Evolutionary conservation across 176 grass and related monocot genomes (phyloP), one percentile per base, ranked within the genome.

Genomic region (Lolium rigidum): DNA sequence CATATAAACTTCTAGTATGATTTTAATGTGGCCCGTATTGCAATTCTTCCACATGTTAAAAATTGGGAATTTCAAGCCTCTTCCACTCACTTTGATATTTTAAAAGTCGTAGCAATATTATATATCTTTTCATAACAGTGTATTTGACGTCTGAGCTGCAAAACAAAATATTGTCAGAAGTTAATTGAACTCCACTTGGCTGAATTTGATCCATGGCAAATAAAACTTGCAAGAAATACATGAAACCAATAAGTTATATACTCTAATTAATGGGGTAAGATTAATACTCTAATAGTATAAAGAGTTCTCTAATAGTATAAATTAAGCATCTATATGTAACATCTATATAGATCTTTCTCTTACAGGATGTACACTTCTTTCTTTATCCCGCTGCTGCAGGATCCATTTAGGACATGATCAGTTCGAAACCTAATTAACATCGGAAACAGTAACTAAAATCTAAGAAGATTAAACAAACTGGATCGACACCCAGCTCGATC

Each of bases 281-380:
- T 2, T 13, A 18, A 56, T 16, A 35, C 31, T 35, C 31, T 35
- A 35, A 35, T 35, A 35, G 31, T 35, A 65, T 21, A 31, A 13
- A n/a, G 13, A 74, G 12, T 50, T 15, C 70, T 49, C 2, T 13
- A 44, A 25, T 59, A 54, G 58, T 17, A 64, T 54, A 68, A 56
- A 61, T 49, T 21, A 78, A 31, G 9, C 52, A 79, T 69, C 67
- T 73, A 84, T 86, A 57, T 60, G 20, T 60, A 25, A 61, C 26
- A 47, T 67, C 16, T 88, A 82, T 84, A 74, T 90, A 91, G 35
- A 94, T 72, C 39, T 78, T 74, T 76, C 39, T 78, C 66, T 31
- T 83, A 75, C 74, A 68, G 82, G 88, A 89, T 97, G 59, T 95
- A 95, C 88, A 97, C 73, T 90, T 92, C 66, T 92, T 87, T 74